phyloP scores from a whole-genome alignment of 1,139 yeast species.

The Saccharomyces hybrid region DNA sequence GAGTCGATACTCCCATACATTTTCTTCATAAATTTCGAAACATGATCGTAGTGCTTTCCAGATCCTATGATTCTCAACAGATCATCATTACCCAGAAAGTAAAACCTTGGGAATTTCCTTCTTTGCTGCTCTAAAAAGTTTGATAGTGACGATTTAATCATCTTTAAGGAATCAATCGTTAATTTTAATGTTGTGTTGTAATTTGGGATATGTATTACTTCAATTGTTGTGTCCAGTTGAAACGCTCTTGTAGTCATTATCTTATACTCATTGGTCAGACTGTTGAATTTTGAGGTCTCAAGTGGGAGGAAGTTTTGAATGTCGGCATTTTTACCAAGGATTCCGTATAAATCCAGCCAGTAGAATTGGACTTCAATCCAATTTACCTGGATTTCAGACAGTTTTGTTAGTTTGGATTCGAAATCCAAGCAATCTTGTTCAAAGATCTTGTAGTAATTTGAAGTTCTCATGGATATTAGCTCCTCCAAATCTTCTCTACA shows the following conservation, averaged over 20 bases:
- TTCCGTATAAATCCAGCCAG: constrained; percentile 82
- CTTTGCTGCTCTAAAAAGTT: constrained; percentile 80
- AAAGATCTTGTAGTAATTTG: constrained; percentile 56
- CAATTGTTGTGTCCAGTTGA: constrained; percentile 50
- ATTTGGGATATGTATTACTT: constrained; percentile 49
- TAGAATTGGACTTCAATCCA: constrained; percentile 89
- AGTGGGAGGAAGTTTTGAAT: constrained; percentile 58
- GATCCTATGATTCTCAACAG: constrained; percentile 75
- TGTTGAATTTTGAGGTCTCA: constrained; percentile 54
- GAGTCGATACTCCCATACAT: constrained; percentile 63
- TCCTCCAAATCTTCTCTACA: constrained; percentile 57
- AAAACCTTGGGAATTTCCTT: constrained; percentile 70
- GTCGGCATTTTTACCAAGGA: constrained; percentile 55
- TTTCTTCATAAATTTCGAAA: constrained; percentile 59
- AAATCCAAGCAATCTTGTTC: constrained; percentile 51
- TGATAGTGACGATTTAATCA: constrained; percentile 59
- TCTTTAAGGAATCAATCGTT: constrained; percentile 47
- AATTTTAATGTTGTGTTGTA: constrained; percentile 44
- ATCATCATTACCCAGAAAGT: constrained; percentile 88
- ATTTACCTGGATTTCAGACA: constrained; percentile 49
- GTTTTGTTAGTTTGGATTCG: constrained; percentile 48
- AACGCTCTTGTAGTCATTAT: constrained; percentile 37
- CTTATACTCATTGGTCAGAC: constrained; percentile 32
- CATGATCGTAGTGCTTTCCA: constrained; percentile 40
- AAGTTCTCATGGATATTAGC: constrained; percentile 63